These are phyloP conservation scores for Musa troglodytarum DNA, from an alignment of 176 grass and related monocot species.

Conservation along the genomic window DNA sequence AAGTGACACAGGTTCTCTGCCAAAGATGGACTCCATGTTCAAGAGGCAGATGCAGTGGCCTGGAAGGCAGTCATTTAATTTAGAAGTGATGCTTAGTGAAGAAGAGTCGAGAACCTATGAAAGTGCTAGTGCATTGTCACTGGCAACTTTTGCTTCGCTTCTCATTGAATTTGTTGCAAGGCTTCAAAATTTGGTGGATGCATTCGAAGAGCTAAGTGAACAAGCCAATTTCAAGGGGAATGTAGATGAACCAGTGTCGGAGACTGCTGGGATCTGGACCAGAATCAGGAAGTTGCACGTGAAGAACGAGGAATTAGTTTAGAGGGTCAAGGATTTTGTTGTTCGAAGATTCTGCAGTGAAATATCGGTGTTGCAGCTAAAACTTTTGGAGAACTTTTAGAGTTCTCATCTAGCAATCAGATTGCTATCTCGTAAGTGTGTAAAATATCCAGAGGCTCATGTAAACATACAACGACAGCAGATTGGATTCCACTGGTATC, in stretches of 20 bases:
- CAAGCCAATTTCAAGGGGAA: constrained; percentile 71
- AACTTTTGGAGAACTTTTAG: no score
- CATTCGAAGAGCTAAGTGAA: constrained; percentile 76
- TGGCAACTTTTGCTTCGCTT: constrained; percentile 85
- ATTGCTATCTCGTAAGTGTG: no score
- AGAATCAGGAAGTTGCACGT: constrained; percentile 17
- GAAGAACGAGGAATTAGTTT: not conserved
- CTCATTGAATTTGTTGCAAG: constrained; percentile 88
- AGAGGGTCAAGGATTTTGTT: not conserved
- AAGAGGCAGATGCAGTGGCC: constrained; percentile 52
- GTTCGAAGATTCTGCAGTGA: not conserved
- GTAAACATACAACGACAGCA: no score
- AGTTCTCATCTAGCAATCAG: no score
- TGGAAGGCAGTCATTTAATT: constrained; percentile 57
- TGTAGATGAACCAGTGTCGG: constrained; percentile 43
- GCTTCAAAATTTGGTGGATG: constrained; percentile 83
- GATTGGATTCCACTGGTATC: no score
- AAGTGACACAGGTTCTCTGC: constrained; percentile 42
- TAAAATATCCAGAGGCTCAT: no score
- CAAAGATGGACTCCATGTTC: constrained; percentile 32
- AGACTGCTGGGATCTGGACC: constrained; percentile 23
- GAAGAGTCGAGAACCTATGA: constrained; percentile 70
- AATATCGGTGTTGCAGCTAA: no score
- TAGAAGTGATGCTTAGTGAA: constrained; percentile 32
- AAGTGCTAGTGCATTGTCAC: constrained; percentile 88